Conservation (phyloP, 805 yeast species). For the Phaffomyces antillensis region DNA sequence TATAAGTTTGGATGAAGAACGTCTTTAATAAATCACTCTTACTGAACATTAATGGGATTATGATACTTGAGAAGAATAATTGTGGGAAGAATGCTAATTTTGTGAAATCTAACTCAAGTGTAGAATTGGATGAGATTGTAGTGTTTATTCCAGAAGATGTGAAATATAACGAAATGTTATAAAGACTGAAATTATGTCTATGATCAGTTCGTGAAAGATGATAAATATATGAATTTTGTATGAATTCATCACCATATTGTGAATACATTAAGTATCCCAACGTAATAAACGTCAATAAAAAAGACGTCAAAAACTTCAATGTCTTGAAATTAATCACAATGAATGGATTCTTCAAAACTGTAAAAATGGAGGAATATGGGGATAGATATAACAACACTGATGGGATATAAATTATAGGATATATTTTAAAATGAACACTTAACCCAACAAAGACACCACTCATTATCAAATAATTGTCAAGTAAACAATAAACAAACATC, state of each 20-base stretch:
- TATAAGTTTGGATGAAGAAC: constrained; percentile 68
- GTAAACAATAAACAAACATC: constrained; percentile 43
- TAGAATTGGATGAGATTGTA: background rate
- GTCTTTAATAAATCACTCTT: constrained; percentile 39
- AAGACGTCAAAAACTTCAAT: constrained; percentile 32
- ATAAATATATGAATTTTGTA: constrained; percentile 73
- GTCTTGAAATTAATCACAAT: constrained; percentile 34
- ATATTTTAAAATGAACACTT: constrained; percentile 82
- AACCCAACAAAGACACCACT: constrained; percentile 34
- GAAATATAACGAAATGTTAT: constrained; percentile 66
- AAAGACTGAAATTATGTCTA: constrained; percentile 89
- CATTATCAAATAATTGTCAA: constrained; percentile 26
- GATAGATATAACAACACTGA: constrained; percentile 45
- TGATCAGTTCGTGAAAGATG: constrained; percentile 84
- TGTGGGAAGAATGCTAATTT: constrained; percentile 83
- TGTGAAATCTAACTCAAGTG: constrained; percentile 28
- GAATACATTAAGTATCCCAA: constrained; percentile 56
- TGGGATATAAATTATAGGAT: constrained; percentile 86
- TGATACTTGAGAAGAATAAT: constrained; percentile 45
- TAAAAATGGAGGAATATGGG: constrained; percentile 13
- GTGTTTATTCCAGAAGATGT: constrained; percentile 34
- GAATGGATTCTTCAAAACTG: constrained; percentile 20
- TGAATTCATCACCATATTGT: constrained; percentile 66
- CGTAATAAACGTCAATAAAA: constrained; percentile 35
- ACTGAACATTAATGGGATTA: constrained; percentile 43